Evolutionary conservation across 306 rosid species (phyloP).

Genomic region (Quillaja saponaria): DNA sequence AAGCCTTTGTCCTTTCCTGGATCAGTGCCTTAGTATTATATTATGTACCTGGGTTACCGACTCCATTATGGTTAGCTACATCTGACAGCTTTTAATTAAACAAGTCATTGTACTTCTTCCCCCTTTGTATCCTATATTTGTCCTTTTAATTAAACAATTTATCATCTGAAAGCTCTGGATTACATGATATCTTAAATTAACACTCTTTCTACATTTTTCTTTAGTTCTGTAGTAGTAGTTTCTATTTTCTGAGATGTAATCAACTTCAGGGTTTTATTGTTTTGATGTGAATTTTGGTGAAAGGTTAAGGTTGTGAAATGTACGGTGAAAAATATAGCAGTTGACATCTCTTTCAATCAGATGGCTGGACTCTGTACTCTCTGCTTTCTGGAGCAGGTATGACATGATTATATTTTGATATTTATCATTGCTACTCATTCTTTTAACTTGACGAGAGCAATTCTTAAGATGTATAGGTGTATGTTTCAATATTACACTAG

Average conservation of each 20-base stretch:
- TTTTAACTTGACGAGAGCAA: neutral
- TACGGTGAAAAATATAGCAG: conserved; percentile 50
- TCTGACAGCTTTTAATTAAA: too few relatives aligned
- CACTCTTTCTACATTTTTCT: too few relatives aligned
- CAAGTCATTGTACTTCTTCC: too few relatives aligned
- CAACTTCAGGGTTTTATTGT: neutral
- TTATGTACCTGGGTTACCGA: too few relatives aligned
- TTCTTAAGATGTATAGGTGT: conserved; percentile 20
- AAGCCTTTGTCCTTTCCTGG: too few relatives aligned
- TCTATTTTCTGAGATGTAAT: conserved; percentile 3
- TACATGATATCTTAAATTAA: too few relatives aligned
- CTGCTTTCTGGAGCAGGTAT: conserved; percentile 68
- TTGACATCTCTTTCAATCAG: conserved; percentile 77
- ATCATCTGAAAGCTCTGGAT: too few relatives aligned
- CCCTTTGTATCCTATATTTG: neutral
- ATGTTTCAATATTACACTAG: neutral
- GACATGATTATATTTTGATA: conserved; percentile 13
- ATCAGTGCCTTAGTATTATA: too few relatives aligned
- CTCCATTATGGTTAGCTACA: conserved; percentile 3
- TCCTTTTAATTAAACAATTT: too few relatives aligned
- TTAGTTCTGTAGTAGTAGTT: neutral
- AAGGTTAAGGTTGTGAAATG: conserved; percentile 73
- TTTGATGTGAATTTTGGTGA: conserved; percentile 30
- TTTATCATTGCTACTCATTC: conserved; percentile 13
- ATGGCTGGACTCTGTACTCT: conserved; percentile 60